Conservation (phyloP, 257 asterid species). For the Solanum sparsipilum region DNA sequence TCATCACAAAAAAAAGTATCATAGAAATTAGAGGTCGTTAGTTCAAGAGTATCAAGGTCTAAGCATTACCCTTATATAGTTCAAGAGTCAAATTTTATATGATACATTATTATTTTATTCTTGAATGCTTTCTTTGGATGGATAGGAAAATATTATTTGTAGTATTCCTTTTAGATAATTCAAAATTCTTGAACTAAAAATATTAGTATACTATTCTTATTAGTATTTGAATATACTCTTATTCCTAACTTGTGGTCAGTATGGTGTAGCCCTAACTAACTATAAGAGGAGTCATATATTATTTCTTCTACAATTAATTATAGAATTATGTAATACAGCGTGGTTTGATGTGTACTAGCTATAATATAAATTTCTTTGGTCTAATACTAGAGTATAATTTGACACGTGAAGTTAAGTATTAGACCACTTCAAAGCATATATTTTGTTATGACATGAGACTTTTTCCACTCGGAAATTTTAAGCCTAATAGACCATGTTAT, state of each 20-base stretch:
- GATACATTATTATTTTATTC: background rate
- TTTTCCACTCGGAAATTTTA: background rate
- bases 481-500: background rate
- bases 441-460: background rate
- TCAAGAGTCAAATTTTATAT: background rate
- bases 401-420: background rate
- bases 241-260: background rate
- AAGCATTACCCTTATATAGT: background rate
- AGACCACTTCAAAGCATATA: background rate
- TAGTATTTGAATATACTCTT: background rate
- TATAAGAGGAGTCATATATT: background rate
- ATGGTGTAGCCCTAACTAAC: background rate
- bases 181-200: background rate
- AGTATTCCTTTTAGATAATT: background rate
- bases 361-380: background rate
- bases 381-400: background rate
- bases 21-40: no score
- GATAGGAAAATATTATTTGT: background rate
- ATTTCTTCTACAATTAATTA: background rate
- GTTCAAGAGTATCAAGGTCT: background rate
- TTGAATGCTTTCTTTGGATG: background rate
- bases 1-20: no score
- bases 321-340: background rate
- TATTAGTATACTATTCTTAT: background rate
- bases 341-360: background rate